Evolutionary conservation across 768 basidiomycete genomes (phyloP).

Genomic region (Suillus plorans): DNA sequence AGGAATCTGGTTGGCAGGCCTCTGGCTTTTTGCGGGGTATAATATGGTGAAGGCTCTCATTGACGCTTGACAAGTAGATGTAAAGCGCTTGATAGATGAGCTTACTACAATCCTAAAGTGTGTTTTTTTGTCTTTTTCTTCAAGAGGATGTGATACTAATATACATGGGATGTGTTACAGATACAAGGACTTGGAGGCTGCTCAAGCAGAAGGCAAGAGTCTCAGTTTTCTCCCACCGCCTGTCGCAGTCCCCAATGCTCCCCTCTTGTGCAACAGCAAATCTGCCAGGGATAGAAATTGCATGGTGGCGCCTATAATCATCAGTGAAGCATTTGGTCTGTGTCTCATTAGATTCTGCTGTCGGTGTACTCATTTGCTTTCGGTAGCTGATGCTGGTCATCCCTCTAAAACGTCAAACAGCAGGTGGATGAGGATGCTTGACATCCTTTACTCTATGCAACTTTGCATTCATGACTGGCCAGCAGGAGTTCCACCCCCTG

Average conservation of each 20-base stretch:
- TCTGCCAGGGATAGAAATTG: no score
- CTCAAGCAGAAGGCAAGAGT: neutral
- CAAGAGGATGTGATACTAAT: neutral
- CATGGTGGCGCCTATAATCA: neutral
- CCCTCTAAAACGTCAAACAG: neutral
- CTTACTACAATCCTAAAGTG: neutral
- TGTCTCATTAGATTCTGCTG: neutral
- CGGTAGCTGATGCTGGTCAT: neutral
- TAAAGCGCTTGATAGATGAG: neutral
- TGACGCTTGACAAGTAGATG: neutral
- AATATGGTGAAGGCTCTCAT: constrained; percentile 1
- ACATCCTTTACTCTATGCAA: neutral
- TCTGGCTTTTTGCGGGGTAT: neutral
- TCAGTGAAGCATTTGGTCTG: neutral
- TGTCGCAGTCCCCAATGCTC: no score
- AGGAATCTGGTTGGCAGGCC: neutral
- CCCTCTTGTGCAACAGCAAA: no score
- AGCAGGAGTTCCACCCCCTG: neutral
- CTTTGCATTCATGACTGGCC: neutral
- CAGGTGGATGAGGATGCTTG: neutral
- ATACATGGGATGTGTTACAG: neutral
- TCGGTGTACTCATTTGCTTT: neutral
- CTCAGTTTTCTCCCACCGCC: no score
- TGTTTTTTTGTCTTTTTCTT: neutral
- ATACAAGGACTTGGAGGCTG: neutral